Base-by-base conservation (phyloP, 345 rosid genomes). In the Eucalyptus tenuipes region DNA sequence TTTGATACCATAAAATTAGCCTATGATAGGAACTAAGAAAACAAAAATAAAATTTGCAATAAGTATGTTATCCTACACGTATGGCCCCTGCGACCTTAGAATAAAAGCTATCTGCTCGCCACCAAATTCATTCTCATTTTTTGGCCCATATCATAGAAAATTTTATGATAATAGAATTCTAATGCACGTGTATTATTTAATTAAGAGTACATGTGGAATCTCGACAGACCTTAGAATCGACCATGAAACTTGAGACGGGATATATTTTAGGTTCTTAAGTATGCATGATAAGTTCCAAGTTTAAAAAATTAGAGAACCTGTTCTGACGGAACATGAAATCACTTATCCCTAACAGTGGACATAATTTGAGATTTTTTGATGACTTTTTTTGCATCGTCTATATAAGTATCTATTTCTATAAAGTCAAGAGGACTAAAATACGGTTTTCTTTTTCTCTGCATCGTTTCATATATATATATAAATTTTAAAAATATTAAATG, bases 211-310 rank as follows among this genome's bases (percentile, higher is more conserved):
- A 50, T 7, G 4, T 50, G 0, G 1, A 50, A 17, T 50, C 0
- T 50, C 0, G 9, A 7, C 3, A 17, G 4, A 17, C 0, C 55
- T 17, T 50, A 0, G 3, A 50, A 50, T 0, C 2, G 9, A 50
- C 0, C 2, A 0, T 17, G 0, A 50, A 17, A 17, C 0, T 0
- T 3, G 4, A 50, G 4, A 7, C 2, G 0, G 0, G 0, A 50
- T 50, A 17, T 50, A 7, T 50, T 50, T 52, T 20, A 20, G 25
- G 0, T 20, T 52, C 3, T 50, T 50, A 50, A 50, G 4, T 50
- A 50, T 50, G 22, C 0, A 50, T 17, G 0, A 0, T 17, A 50
- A 50, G 0, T 50, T 50, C 0, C 22, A 50, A 0, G 0, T 50
- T 50, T 1, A 0, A 52, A 18, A 52, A 52, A 52, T 52, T 18